Evolutionary conservation across 1,284 basidiomycete genomes (phyloP).

Genomic region (Kalmanozyma brasiliensis): DNA sequence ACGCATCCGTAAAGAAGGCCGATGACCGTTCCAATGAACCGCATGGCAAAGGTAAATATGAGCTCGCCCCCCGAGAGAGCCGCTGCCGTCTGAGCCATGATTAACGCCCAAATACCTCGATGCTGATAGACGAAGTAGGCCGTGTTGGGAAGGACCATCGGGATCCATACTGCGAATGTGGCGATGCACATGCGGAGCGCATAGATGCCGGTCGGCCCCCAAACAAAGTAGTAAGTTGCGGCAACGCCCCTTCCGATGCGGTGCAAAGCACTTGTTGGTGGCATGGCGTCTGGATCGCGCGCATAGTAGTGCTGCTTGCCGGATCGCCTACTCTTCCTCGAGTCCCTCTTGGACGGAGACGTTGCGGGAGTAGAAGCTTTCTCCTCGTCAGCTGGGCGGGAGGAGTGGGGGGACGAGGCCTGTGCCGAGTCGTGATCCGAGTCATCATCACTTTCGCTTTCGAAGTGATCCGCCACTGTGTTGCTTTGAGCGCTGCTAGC

Average conservation of each 20-base stretch:
- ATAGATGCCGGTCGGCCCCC: conserved; percentile 73
- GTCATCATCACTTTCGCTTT: conserved; percentile 19
- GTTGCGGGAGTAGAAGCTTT: conserved; percentile 9
- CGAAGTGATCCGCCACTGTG: conserved; percentile 15
- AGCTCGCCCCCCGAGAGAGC: conserved; percentile 62
- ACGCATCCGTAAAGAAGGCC: conserved; percentile 75
- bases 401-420: background rate
- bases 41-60: conserved; percentile 49
- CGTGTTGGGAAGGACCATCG: conserved; percentile 62
- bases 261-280: conserved; percentile 70
- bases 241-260: conserved; percentile 51
- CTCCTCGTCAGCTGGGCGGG: conserved; percentile 28
- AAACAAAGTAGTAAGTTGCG: conserved; percentile 28
- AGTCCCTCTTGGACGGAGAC: background rate
- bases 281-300: conserved; percentile 80
- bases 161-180: conserved; percentile 73
- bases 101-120: conserved; percentile 62
- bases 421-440: conserved; percentile 10
- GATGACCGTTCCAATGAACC: conserved; percentile 54
- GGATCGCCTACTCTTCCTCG: conserved; percentile 7
- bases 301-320: conserved; percentile 52
- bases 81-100: conserved; percentile 64
- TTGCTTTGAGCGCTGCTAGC: background rate
- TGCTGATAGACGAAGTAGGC: conserved; percentile 61
- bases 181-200: conserved; percentile 73